A percentile compares a stretch with the other conserved stretches of the same genome.
Conservation (phyloP, 768 basidiomycete species). For the Macrolepiota albuminosa region DNA sequence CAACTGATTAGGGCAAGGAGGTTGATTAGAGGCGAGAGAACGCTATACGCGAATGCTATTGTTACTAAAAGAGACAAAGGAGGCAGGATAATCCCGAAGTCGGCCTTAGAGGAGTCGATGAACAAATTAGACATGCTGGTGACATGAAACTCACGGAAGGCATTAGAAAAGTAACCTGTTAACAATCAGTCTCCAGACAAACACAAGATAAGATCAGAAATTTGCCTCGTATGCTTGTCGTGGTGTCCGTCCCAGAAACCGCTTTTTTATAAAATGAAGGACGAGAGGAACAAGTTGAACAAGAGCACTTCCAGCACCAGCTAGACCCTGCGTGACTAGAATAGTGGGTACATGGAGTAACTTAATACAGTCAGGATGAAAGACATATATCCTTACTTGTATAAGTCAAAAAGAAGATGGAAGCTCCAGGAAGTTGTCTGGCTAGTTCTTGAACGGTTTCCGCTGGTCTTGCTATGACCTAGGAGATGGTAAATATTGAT, state of each 20-base stretch:
- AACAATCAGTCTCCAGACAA: neutral
- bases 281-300: conserved; percentile 49
- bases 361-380: neutral
- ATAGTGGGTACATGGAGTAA: neutral
- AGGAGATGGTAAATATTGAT: neutral
- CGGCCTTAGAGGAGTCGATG: conserved; percentile 7
- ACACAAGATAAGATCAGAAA: neutral
- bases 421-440: conserved; percentile 47
- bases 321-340: conserved; percentile 45
- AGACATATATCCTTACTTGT: conserved; percentile 29
- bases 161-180: neutral
- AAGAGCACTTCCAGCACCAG: conserved; percentile 48
- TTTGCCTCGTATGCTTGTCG: conserved; percentile 44
- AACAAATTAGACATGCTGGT: neutral
- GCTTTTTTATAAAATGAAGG: conserved; percentile 57
- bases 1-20: conserved; percentile 54
- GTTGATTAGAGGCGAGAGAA: conserved; percentile 64
- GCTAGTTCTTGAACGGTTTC: conserved; percentile 40
- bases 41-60: conserved; percentile 52
- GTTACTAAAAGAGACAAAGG: conserved; percentile 48
- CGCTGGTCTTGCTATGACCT: conserved; percentile 42
- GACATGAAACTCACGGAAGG: neutral
- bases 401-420: conserved; percentile 63
- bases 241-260: conserved; percentile 65
- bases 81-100: conserved; percentile 47